Evolutionary conservation across 371 early-diverging fungal species (phyloP).

Genomic region (Haplosporangium sp.): DNA sequence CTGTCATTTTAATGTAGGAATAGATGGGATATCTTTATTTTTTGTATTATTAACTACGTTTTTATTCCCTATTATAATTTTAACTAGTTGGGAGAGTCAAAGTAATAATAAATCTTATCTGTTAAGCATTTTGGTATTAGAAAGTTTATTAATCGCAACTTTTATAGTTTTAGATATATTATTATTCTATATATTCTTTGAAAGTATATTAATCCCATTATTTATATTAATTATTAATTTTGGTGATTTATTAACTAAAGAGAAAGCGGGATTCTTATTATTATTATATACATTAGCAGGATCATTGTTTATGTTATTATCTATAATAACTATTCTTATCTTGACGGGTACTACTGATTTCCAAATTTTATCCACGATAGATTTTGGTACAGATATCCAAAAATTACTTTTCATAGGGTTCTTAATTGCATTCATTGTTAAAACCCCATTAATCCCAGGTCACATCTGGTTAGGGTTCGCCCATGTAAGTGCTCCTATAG

Average conservation of each 20-base stretch:
- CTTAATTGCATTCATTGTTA: slow-evolving; percentile 72
- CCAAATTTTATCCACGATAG: slow-evolving; percentile 58
- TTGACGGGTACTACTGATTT: slow-evolving; percentile 73
- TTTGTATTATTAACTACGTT: slow-evolving; percentile 75
- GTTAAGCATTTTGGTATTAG: slow-evolving; percentile 62
- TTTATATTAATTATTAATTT: slow-evolving; percentile 70
- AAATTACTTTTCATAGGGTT: slow-evolving; percentile 68
- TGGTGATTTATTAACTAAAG: slow-evolving; percentile 70
- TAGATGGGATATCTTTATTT: slow-evolving; percentile 75
- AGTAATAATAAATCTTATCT: slow-evolving; percentile 61
- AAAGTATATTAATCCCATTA: slow-evolving; percentile 73
- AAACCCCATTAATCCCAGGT: slow-evolving; percentile 70
- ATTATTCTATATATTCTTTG: slow-evolving; percentile 76
- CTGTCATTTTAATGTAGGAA: slow-evolving; percentile 61
- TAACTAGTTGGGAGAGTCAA: slow-evolving; percentile 65
- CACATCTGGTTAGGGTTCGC: slow-evolving; percentile 75
- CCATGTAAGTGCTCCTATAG: slow-evolving; percentile 72
- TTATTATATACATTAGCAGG: slow-evolving; percentile 74
- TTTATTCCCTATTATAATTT: slow-evolving; percentile 71
- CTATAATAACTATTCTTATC: slow-evolving; percentile 64
- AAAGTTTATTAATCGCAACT: slow-evolving; percentile 67
- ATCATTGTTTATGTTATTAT: slow-evolving; percentile 73
- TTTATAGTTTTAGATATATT: slow-evolving; percentile 66
- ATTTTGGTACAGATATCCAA: slow-evolving; percentile 54
- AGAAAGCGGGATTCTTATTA: slow-evolving; percentile 71